Base-by-base conservation (phyloP, 805 yeast genomes). In the Candida parachauliodes region DNA sequence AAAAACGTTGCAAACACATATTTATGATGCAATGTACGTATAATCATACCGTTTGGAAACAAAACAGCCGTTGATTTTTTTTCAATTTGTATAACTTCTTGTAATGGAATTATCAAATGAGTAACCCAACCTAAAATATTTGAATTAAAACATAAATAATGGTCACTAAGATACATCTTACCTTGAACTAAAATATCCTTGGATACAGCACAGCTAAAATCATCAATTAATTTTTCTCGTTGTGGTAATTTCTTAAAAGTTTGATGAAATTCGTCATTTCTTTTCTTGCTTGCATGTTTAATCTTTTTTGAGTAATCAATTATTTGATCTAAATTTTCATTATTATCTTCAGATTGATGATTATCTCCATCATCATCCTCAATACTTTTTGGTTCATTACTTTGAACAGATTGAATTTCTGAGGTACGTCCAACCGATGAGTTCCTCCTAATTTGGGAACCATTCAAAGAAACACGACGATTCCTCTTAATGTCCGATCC, bases 101-200 rank as follows among this genome's bases (percentile, higher is more conserved):
- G 72, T 36, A 80, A 65, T 2, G 85, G 78, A 4, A 83, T 70
- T 3, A 70, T 52, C 14, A 80, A 51, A 42, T 74, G 74, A 1
- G 86, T 81, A 1, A 77, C 79, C 70, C 81, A 73, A 0, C 88
- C 88, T 40, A 82, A 62, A 32, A 83, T 72, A 46, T 79, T 81
- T 1, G 87, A 78, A 45, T 79, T 77, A 57, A 83, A 83, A 47
- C 81, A 72, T 12, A 83, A 55, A 48, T 69, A 71, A 38, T 66
- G 62, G 39, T 76, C 77, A 28, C 79, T 69, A 5, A 83, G 56
- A 54, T 76, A 82, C 51, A 83, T 50, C 43, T 75, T 70, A 12
- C 89, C 89, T 44, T 83, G 89, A 12, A 80, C 67, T 22, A 83
- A 57, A 27, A 83, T 78, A 47, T 83, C 88, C 37, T 74, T 69